phyloP scores from a whole-genome alignment of 2,329 filamentous ascomycete species.

The Fusarium irregulare region DNA sequence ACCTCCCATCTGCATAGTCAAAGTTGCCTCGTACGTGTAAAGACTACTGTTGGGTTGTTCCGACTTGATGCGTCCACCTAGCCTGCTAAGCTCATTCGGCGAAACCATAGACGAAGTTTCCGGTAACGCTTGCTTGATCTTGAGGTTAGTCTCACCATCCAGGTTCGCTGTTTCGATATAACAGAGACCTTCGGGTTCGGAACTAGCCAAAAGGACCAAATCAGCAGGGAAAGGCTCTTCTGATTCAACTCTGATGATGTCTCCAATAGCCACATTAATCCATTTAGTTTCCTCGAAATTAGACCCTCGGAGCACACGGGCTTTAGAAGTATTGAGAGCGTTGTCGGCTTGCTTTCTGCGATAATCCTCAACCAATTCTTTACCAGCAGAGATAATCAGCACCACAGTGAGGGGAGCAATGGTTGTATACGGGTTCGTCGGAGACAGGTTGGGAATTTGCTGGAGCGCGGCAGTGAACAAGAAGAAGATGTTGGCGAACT shows the following conservation, averaged over 20 bases:
- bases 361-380: conserved; percentile 94
- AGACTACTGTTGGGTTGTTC: conserved; percentile 98
- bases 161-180: conserved; percentile 99
- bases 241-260: conserved; percentile 91
- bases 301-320: conserved; percentile 84
- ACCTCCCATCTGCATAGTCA: conserved; percentile 90
- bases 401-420: conserved; percentile 94
- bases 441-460: conserved; percentile 94
- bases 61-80: conserved; percentile 88
- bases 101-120: conserved; percentile 92
- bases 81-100: conserved; percentile 82
- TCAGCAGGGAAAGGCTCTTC: conserved; percentile 97
- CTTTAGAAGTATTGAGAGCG: conserved; percentile 87
- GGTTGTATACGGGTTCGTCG: conserved; percentile 95
- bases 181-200: conserved; percentile 95
- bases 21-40: conserved; percentile 96
- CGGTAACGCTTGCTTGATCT: conserved; percentile 97
- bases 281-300: conserved; percentile 88
- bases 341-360: conserved; percentile 88
- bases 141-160: conserved; percentile 97
- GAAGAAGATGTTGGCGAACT: conserved; percentile 99
- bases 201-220: conserved; percentile 90
- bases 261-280: conserved; percentile 92
- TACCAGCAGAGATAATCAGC: conserved; percentile 91
- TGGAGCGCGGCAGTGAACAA: conserved; percentile 94